phyloP scores from a whole-genome alignment of 805 yeast genomes.

The Yarrowia phangngaensis region DNA sequence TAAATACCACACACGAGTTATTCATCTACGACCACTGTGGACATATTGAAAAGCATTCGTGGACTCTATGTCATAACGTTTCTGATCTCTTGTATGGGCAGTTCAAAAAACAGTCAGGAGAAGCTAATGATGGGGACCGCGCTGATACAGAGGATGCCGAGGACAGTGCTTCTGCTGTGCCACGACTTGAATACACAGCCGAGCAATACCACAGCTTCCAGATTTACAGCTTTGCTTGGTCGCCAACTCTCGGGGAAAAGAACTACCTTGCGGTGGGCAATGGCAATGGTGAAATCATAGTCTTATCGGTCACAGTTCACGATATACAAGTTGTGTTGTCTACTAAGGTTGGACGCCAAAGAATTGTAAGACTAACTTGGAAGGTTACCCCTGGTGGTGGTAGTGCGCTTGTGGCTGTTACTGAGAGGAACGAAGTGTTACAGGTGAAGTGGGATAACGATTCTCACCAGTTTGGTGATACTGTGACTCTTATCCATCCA shows the following conservation, averaged over 20 bases:
- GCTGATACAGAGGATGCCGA: background rate
- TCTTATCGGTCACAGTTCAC: background rate
- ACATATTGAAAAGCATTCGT: constrained; percentile 9
- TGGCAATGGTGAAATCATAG: background rate
- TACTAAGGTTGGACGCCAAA: background rate
- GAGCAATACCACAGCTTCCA: constrained; percentile 12
- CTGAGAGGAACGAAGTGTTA: constrained; percentile 1
- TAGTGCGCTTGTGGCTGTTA: constrained; percentile 5
- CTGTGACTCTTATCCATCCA: background rate
- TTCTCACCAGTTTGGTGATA: background rate
- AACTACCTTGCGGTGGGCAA: constrained; percentile 19
- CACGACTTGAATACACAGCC: constrained; percentile 5
- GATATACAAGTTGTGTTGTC: constrained; percentile 2
- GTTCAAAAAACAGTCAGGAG: constrained; percentile 3
- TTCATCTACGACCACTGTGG: constrained; percentile 16
- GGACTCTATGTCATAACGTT: constrained; percentile 14
- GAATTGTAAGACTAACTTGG: constrained; percentile 8
- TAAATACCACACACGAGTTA: constrained; percentile 20
- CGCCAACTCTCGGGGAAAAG: constrained; percentile 1
- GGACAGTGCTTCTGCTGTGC: background rate
- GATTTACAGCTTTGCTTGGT: constrained; percentile 23
- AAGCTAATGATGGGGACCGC: constrained; percentile 1
- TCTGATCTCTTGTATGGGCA: constrained; percentile 3
- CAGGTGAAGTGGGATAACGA: background rate
- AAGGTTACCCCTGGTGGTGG: background rate